phyloP scores from a whole-genome alignment of 768 basidiomycete genomes.

The Rhizopogon vesiculosus region DNA sequence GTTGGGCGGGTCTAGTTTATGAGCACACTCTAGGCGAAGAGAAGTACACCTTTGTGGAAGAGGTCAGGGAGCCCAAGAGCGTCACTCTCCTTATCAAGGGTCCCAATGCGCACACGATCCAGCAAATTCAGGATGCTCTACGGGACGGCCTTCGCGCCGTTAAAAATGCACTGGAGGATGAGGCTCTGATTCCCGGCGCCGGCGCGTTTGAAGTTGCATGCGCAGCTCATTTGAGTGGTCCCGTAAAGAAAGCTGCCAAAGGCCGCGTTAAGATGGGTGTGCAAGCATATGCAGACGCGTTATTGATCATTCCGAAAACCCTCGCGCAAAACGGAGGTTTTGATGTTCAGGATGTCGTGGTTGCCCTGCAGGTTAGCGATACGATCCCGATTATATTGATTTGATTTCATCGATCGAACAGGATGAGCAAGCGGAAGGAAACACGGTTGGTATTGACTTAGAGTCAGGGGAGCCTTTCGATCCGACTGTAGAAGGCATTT shows the following conservation, averaged over 20 bases:
- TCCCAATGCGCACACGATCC: conserved; percentile 92
- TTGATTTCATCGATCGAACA: conserved; percentile 21
- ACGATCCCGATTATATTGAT: conserved; percentile 5
- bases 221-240: conserved; percentile 73
- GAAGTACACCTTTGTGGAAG: conserved; percentile 96
- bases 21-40: conserved; percentile 99
- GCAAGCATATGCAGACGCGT: conserved; percentile 92
- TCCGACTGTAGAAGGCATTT: conserved; percentile 92
- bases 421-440: conserved; percentile 96
- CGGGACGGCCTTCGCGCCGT: conserved; percentile 94
- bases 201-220: conserved; percentile 97
- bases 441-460: conserved; percentile 86
- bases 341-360: conserved; percentile 94
- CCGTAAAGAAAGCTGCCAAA: conserved; percentile 82
- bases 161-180: conserved; percentile 95
- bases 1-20: conserved; percentile 98
- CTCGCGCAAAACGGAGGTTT: conserved; percentile 94
- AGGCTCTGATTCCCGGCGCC: conserved; percentile 86
- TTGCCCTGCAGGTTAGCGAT: conserved; percentile 72
- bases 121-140: conserved; percentile 97
- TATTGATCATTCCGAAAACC: conserved; percentile 94
- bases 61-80: conserved; percentile 91
- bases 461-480: conserved; percentile 95
- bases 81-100: conserved; percentile 98
- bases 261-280: conserved; percentile 97